A percentile compares a stretch with the other conserved stretches of the same genome.
phyloP scores from a whole-genome alignment of 2,329 filamentous ascomycete genomes.

The Lecanicillium sp. region DNA sequence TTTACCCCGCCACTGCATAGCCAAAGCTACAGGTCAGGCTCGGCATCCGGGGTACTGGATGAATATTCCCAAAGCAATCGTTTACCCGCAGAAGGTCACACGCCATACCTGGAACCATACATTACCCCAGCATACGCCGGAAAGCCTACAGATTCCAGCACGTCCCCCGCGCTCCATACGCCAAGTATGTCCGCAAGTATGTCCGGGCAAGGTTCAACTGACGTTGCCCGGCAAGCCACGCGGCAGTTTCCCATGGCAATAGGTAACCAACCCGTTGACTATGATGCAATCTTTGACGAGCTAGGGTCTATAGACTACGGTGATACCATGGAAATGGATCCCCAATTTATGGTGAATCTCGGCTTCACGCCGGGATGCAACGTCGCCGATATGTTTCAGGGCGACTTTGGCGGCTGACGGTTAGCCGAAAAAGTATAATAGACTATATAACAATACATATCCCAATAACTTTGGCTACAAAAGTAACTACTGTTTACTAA shows the following conservation, averaged over 20 bases:
- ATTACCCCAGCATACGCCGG: conserved; percentile 1
- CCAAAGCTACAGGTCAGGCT: background rate
- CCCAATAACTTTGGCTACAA: too few relatives aligned
- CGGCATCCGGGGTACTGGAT: background rate
- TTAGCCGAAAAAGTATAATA: too few relatives aligned
- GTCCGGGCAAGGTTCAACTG: conserved; percentile 5
- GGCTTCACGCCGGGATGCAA: conserved; percentile 56
- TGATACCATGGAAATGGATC: conserved; percentile 43
- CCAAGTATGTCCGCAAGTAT: background rate
- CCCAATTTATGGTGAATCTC: conserved; percentile 59
- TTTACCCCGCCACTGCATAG: background rate
- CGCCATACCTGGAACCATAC: background rate
- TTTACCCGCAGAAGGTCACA: conserved; percentile 1
- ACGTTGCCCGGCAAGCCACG: conserved; percentile 14
- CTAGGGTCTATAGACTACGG: conserved; percentile 41
- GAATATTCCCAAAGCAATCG: background rate
- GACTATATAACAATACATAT: too few relatives aligned
- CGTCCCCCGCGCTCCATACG: conserved; percentile 1
- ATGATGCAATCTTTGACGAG: conserved; percentile 44
- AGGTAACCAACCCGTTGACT: conserved; percentile 28
- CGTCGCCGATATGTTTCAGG: conserved; percentile 34
- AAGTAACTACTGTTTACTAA: too few relatives aligned
- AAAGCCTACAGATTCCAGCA: background rate
- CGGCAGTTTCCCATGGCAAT: conserved; percentile 9
- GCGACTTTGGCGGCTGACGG: too few relatives aligned